These are phyloP conservation scores for Myrica gale DNA, from an alignment of 306 rosid species.

Conservation along the genomic window DNA sequence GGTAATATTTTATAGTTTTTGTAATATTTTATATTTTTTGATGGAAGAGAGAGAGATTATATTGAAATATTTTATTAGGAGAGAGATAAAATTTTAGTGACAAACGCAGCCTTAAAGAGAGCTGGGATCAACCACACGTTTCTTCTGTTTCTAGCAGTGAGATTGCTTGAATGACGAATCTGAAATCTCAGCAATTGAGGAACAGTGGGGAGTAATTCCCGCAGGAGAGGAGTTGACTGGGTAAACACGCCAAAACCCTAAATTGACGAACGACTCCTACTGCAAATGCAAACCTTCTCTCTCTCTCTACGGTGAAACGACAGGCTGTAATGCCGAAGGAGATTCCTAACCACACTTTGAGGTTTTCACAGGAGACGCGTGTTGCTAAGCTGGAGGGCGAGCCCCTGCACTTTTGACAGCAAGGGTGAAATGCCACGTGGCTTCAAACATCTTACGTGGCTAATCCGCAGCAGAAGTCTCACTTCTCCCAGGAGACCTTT, in stretches of 20 bases:
- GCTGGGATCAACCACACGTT: not conserved
- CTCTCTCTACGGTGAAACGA: not conserved
- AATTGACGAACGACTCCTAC: not conserved
- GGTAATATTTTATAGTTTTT: no score
- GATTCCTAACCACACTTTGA: constrained; percentile 8
- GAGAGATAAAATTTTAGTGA: no score
- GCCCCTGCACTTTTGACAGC: constrained; percentile 13
- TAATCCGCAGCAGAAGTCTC: not conserved
- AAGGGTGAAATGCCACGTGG: constrained; percentile 28
- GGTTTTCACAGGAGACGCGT: constrained; percentile 10
- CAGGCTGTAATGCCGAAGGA: constrained; percentile 14
- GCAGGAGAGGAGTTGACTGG: not conserved
- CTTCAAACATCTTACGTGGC: constrained; percentile 27
- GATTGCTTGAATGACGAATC: not conserved
- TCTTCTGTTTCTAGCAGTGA: not conserved
- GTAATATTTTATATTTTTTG: no score
- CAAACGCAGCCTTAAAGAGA: no score
- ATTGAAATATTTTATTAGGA: no score
- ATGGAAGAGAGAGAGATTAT: no score
- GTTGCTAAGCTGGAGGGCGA: not conserved
- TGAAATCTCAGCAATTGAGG: not conserved
- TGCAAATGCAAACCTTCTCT: not conserved
- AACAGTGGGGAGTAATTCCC: not conserved
- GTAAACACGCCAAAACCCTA: constrained; percentile 1
- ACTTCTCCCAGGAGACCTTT: not conserved